phyloP scores from a whole-genome alignment of 805 yeast species.

The Lipomyces oligophaga region DNA sequence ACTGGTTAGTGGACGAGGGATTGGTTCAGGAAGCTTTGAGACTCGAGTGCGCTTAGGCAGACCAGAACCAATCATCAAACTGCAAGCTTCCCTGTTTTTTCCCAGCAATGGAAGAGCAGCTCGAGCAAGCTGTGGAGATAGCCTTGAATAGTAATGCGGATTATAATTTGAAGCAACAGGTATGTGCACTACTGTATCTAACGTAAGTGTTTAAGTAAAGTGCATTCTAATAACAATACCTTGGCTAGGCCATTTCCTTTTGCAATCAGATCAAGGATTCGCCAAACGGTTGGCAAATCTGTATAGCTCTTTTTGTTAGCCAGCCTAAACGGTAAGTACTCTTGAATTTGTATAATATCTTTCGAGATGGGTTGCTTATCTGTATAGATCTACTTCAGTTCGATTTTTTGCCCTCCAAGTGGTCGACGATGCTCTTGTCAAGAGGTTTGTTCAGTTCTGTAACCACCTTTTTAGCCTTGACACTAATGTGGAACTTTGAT shows the following conservation, averaged over 20 bases:
- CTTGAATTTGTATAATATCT: not conserved
- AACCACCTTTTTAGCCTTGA: not conserved
- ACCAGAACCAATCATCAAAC: too few relatives aligned
- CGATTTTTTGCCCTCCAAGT: conserved; percentile 70
- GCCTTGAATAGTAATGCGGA: conserved; percentile 72
- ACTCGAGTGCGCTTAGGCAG: too few relatives aligned
- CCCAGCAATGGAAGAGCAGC: conserved; percentile 49
- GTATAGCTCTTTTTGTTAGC: conserved; percentile 42
- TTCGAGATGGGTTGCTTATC: not conserved
- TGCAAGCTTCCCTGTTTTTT: too few relatives aligned
- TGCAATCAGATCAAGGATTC: conserved; percentile 45
- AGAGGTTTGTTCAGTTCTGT: conserved; percentile 14
- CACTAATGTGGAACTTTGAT: not conserved
- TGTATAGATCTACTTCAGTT: conserved; percentile 48
- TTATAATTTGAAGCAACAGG: conserved; percentile 56
- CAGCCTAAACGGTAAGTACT: conserved; percentile 32
- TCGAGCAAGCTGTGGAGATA: conserved; percentile 81
- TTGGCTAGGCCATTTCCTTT: conserved; percentile 43
- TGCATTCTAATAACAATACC: not conserved
- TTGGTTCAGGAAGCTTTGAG: too few relatives aligned
- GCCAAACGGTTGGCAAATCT: conserved; percentile 47
- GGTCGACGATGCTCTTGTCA: conserved; percentile 53
- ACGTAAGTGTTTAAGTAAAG: not conserved
- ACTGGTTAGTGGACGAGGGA: too few relatives aligned
- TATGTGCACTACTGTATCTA: conserved; percentile 13